phyloP scores from a whole-genome alignment of 106 monocot genomes.

The Allium fistulosum region DNA sequence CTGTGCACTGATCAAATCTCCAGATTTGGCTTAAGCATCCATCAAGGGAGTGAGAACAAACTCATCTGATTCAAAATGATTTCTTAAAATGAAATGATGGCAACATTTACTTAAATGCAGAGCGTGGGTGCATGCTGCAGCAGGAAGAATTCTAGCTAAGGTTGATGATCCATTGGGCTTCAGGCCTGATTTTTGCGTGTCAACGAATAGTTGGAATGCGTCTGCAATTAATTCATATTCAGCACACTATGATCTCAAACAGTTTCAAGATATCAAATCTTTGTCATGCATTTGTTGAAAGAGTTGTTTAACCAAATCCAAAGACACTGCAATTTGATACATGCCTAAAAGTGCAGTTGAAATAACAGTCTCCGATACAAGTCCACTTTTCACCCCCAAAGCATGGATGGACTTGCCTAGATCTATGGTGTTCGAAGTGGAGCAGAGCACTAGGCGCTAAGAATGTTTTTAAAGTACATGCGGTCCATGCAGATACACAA shows the following conservation, averaged over 20 bases:
- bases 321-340: too few species aligned
- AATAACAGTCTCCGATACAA: too few species aligned
- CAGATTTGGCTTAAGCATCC: conserved; percentile 22
- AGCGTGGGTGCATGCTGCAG: conserved; percentile 8
- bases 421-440: too few species aligned
- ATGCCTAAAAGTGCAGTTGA: too few species aligned
- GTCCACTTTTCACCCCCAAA: too few species aligned
- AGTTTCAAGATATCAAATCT: conserved; percentile 23
- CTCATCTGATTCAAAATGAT: conserved; percentile 11
- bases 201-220: conserved; percentile 8
- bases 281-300: conserved; percentile 7
- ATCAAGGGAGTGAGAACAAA: conserved; percentile 14
- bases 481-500: too few species aligned
- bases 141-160: conserved; percentile 22
- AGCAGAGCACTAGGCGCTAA: too few species aligned
- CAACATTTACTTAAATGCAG: conserved; percentile 13
- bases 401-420: too few species aligned
- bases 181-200: conserved; percentile 10
- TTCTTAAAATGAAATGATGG: neutral
- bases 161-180: conserved; percentile 19
- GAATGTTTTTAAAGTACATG: too few species aligned
- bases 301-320: too few species aligned
- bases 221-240: conserved; percentile 5
- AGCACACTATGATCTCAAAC: conserved; percentile 10
- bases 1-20: conserved; percentile 11